A percentile compares a stretch with the other conserved stretches of the same genome.
Conservation (phyloP, 73 alveolate genomes). For the Paramecium sexaurelia region DNA sequence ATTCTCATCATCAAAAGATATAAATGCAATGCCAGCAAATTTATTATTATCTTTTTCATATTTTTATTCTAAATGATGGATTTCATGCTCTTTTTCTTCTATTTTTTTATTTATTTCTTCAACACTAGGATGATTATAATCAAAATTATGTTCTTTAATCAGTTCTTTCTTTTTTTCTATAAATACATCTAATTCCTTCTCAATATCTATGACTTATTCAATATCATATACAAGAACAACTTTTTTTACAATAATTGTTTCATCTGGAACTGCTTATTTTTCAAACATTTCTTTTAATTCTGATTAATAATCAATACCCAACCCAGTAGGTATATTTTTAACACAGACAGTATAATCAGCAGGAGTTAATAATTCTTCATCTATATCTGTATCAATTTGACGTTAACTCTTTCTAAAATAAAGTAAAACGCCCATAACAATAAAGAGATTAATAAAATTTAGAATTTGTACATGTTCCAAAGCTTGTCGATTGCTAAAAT, state of each 20-base stretch:
- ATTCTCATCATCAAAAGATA: slow-evolving; percentile 36
- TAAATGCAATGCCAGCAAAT: slow-evolving; percentile 59
- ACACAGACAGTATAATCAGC: slow-evolving; percentile 60
- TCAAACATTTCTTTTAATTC: slow-evolving; percentile 43
- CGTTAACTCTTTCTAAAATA: slow-evolving; percentile 58
- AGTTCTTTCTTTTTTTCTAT: slow-evolving; percentile 18
- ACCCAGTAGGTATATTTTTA: slow-evolving; percentile 48
- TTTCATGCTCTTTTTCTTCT: slow-evolving; percentile 30
- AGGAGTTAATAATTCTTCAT: slow-evolving; percentile 46
- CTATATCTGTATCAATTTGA: slow-evolving; percentile 51
- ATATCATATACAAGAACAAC: slow-evolving; percentile 53
- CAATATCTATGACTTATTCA: not conserved
- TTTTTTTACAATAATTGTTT: not conserved
- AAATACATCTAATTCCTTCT: not conserved
- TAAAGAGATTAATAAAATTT: slow-evolving; percentile 1
- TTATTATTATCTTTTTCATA: not conserved
- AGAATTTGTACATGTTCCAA: slow-evolving; percentile 13
- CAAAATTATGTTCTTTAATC: not conserved
- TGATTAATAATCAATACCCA: slow-evolving; percentile 38
- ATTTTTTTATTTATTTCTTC: slow-evolving; percentile 3
- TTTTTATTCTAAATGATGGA: not conserved
- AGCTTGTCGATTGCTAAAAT: slow-evolving; percentile 22
- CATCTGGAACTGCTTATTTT: not conserved
- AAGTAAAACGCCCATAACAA: slow-evolving; percentile 33
- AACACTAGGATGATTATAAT: not conserved